Evolutionary conservation across 768 basidiomycete species (phyloP).

Genomic region (Panellus pusillus): DNA sequence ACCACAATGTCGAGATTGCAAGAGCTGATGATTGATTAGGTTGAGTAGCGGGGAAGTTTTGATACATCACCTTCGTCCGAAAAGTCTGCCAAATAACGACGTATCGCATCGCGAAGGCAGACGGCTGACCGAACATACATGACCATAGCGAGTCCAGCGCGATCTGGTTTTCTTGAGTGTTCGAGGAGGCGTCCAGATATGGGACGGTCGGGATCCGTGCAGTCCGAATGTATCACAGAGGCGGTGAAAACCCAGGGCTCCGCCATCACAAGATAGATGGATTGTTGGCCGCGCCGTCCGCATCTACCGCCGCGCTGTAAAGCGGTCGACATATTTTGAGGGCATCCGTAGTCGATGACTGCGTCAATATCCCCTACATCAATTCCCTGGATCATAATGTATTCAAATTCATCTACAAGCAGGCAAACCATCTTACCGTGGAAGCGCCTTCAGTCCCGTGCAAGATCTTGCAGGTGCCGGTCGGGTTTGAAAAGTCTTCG

Average conservation of each 20-base stretch:
- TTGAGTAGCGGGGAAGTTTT: not conserved
- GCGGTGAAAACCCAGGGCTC: too few relatives aligned
- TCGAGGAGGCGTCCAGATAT: not conserved
- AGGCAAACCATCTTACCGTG: too few relatives aligned
- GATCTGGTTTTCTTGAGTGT: not conserved
- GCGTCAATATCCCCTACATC: not conserved
- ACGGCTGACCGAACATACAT: not conserved
- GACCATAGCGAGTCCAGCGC: constrained; percentile 3
- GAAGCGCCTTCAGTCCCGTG: constrained; percentile 26
- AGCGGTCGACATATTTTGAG: not conserved
- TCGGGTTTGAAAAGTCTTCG: constrained; percentile 16
- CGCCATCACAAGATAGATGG: too few relatives aligned
- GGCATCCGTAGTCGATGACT: not conserved
- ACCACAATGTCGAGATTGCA: not conserved
- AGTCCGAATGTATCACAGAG: too few relatives aligned
- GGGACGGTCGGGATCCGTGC: constrained; percentile 5
- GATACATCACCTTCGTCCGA: not conserved
- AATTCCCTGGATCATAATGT: not conserved
- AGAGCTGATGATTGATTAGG: not conserved
- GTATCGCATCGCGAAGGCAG: not conserved
- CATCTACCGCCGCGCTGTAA: not conserved
- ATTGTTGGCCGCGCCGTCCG: not conserved
- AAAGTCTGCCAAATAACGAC: not conserved
- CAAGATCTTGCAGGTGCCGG: constrained; percentile 24
- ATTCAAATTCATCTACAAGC: too few relatives aligned